Base-by-base conservation (phyloP, 768 basidiomycete species). In the Hericium alpestre region DNA sequence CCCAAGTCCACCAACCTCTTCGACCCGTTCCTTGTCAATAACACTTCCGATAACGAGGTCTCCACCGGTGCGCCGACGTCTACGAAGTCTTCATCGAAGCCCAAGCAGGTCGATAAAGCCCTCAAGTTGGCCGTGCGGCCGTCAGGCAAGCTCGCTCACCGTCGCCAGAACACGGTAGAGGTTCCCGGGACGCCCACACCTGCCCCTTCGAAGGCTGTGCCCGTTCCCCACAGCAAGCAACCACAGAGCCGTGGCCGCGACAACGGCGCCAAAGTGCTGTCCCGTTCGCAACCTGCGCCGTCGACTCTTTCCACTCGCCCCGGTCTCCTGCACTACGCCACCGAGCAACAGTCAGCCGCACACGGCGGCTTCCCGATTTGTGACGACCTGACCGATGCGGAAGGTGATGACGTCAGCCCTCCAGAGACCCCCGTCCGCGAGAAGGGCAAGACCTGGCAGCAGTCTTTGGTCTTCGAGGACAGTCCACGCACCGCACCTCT, bases 321-420 rank as follows among this genome's bases (percentile, higher is more conserved):
- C 52, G 58, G 62, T 50, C 69, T 43, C 60, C 60, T 41, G 59
- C 67, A 39, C 72, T 72, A 51, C 74, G 72, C 50, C 63, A 68
- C 1, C 64, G 67, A 10, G 69, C 68, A n/a, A 51, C 64, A 54
- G 63, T 66, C 50, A 51, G 63, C 49, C 37, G 53, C 55, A 13
- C 63, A 62, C 60, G 65, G 66, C 56, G 73, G 70, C 38, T 87
- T 87, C 68, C 87, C 84, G 2, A 70, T 90, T 48, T 89, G 87
- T 62, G 87, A 90, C 60, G 87, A 90, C 63, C 76, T 78, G 61
- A 83, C 78, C 41, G 82, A 84, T 48, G 72, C 71, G 4, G 61
- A 62, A 46, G 61, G 54, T 13, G 51, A 55, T 46, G 53, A 76
- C 15, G 66, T 52, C n/a, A 72, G 72, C 38, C 73, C 74, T 8